Evolutionary conservation across 495 filamentous ascomycete species (phyloP), one percentile per base, ranked within the genome.

Genomic region (Antarctomyces pellizariae): DNA sequence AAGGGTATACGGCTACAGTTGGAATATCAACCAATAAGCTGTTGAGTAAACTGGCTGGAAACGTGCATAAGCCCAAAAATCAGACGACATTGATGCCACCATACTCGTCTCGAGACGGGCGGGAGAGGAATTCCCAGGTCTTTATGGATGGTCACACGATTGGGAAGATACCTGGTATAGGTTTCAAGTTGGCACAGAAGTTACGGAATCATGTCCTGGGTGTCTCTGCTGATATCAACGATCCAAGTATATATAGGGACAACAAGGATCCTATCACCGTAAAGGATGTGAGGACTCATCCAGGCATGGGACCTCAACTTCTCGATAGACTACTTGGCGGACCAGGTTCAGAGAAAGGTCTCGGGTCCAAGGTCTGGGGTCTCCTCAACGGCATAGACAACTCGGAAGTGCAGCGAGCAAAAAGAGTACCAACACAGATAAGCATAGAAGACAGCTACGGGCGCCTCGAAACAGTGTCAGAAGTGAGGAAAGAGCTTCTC

Each of bases 361-460:
- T 84, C 22, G 75, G 74, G 0, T 35, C 38, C 20, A 71, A 66
- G 33, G 39, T 64, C 0, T 75, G 64, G 67, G 44, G 42, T 18
- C 48, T 74, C 1, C 45, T 76, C 5, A 59, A 75, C 39, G 72
- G 67, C 20, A 46, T 64, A 9, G 72, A 76, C 41, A 40, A 56
- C 29, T 52, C 60, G 5, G 67, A 74, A 22, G 79, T 95, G 10
- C 57, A 62, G 11, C 58, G 68, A 34, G 74, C 70, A 1, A 62
- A 66, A 36, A 66, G 65, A 20, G 46, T 90, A 8, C 84, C 84
- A 0, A 67, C 66, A 7, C 82, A 91, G 45, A 91, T 95, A 44
- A 83, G 76, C 46, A 89, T 95, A 33, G 84, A 95, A 42, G 79
- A 95, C 44, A 77, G 76, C 3, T 95, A 86, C 42, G 35, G 36